These are phyloP conservation scores for Corymbia maculata DNA, from an alignment of 345 rosid species.

Conservation along the genomic window DNA sequence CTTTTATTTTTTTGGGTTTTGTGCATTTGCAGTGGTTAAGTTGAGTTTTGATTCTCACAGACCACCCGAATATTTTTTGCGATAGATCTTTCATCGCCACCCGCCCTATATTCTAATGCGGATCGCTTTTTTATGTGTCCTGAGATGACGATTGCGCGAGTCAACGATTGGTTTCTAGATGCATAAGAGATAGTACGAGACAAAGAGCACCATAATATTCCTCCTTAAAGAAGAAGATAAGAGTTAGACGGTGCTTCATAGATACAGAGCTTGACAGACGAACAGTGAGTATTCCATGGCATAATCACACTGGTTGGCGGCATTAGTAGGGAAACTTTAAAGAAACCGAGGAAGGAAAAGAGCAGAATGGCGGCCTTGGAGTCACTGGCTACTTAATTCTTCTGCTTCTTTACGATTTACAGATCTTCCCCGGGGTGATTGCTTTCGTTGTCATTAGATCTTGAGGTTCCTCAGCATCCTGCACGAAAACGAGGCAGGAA, in stretches of 20 bases:
- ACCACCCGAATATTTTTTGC: background rate
- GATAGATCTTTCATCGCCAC: background rate
- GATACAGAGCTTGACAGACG: background rate
- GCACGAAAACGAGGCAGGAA: background rate
- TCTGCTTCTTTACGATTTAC: background rate
- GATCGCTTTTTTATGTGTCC: background rate
- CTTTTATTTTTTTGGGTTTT: background rate
- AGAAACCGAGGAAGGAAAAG: background rate
- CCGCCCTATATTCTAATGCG: background rate
- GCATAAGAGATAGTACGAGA: background rate
- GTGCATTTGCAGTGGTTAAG: background rate
- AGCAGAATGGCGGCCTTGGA: background rate
- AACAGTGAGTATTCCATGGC: background rate
- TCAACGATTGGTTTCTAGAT: background rate
- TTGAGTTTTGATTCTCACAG: background rate
- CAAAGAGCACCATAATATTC: background rate
- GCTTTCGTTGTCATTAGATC: conserved; percentile 13
- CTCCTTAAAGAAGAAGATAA: background rate
- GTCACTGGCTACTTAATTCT: background rate
- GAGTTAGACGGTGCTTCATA: background rate
- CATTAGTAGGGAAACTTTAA: background rate
- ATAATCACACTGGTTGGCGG: background rate
- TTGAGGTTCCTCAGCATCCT: conserved; percentile 61
- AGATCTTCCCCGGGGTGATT: background rate
- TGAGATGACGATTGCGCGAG: background rate